Conservation (phyloP, 345 rosid genomes). For the Rhizophora apiculata region DNA sequence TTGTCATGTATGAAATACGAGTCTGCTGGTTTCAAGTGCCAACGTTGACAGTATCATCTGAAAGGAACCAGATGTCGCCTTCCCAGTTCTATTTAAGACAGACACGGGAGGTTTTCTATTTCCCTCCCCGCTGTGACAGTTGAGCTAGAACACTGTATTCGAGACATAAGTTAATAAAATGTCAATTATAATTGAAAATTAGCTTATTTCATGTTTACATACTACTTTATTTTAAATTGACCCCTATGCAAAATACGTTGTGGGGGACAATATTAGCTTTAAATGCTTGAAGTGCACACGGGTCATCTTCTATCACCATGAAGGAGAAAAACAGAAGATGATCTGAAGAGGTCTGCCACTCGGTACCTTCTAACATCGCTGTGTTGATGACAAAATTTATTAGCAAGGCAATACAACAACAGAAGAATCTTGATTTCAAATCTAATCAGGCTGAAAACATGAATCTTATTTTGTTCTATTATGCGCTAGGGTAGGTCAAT, state of each 20-base stretch:
- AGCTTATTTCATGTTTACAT: background rate
- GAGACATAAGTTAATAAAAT: background rate
- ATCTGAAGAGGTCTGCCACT: slow-evolving; percentile 3
- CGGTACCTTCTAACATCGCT: background rate
- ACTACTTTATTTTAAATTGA: background rate
- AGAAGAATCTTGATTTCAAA: too few relatives aligned
- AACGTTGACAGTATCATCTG: background rate
- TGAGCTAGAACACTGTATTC: slow-evolving; percentile 1
- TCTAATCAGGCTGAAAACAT: too few relatives aligned
- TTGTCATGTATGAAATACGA: too few relatives aligned
- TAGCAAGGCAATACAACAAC: too few relatives aligned
- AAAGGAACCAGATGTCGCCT: background rate
- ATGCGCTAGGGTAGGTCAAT: background rate
- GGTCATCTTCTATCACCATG: background rate
- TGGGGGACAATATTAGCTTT: background rate
- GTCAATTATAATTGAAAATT: background rate
- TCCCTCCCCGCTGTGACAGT: background rate
- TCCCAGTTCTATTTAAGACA: too few relatives aligned
- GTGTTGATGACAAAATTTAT: background rate
- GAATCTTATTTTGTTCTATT: too few relatives aligned
- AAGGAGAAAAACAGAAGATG: background rate
- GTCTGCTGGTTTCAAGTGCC: too few relatives aligned
- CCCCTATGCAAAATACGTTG: background rate
- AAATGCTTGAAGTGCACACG: background rate
- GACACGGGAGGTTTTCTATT: too few relatives aligned